phyloP scores from a whole-genome alignment of 139 green algal species.

The Tetratostichococcus sp. region DNA sequence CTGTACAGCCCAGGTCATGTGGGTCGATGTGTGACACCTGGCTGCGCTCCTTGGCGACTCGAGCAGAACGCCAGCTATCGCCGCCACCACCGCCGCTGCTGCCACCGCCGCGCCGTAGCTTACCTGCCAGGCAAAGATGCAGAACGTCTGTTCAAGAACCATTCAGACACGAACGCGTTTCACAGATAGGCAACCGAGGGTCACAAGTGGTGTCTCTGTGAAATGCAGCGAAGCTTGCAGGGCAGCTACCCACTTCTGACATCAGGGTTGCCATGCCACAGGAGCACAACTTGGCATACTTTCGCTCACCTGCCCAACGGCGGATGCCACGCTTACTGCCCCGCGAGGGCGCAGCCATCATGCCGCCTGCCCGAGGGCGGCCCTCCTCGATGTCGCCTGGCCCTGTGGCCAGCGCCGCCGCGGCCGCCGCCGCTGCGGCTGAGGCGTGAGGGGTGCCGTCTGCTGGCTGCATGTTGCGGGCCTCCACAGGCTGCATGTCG shows the following conservation, averaged over 20 bases:
- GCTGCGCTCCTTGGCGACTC: background rate
- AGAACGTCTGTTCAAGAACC: background rate
- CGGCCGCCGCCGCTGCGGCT: background rate
- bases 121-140: background rate
- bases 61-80: background rate
- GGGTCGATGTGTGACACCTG: background rate
- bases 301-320: background rate
- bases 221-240: too few species aligned
- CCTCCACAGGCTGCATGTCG: background rate
- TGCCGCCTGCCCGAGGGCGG: background rate
- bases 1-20: background rate
- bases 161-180: background rate
- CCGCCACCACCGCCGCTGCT: constrained; percentile 4
- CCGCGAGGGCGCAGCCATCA: background rate
- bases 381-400: background rate
- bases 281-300: too few species aligned
- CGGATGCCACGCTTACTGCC: background rate
- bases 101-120: background rate
- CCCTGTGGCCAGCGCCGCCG: background rate
- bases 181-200: too few species aligned
- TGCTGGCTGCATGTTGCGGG: background rate
- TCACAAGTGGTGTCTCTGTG: too few species aligned
- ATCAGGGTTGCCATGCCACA: too few species aligned
- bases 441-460: background rate
- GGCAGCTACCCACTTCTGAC: too few species aligned